These are phyloP conservation scores for Daldinia loculata DNA, from an alignment of 495 filamentous ascomycete genomes.

Conservation along the genomic window DNA sequence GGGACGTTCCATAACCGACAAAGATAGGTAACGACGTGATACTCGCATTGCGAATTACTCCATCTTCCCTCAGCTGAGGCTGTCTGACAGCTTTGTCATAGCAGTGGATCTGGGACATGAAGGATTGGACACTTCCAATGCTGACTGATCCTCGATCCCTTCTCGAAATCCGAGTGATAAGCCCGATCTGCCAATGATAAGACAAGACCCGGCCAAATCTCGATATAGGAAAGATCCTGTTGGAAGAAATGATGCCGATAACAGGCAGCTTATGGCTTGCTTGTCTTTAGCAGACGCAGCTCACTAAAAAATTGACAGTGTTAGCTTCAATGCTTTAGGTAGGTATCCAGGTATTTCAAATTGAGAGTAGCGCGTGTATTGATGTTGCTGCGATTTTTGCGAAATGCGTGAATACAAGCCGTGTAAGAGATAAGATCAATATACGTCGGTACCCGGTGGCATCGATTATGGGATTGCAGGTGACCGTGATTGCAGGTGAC, in stretches of 20 bases:
- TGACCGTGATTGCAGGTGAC: neutral
- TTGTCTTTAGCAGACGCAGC: neutral
- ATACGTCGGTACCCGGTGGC: slow-evolving; percentile 13
- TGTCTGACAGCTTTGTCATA: slow-evolving; percentile 9
- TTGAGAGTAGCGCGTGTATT: neutral
- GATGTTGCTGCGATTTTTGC: neutral
- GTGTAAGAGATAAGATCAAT: slow-evolving; percentile 4
- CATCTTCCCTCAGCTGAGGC: slow-evolving; percentile 20
- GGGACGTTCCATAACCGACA: slow-evolving; percentile 20
- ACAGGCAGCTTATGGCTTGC: slow-evolving; percentile 9
- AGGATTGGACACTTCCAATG: slow-evolving; percentile 25
- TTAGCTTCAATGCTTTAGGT: slow-evolving; percentile 18
- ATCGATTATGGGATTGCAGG: neutral
- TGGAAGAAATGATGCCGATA: slow-evolving; percentile 10
- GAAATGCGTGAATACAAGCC: neutral
- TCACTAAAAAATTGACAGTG: neutral
- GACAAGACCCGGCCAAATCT: slow-evolving; percentile 8
- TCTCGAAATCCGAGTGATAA: slow-evolving; percentile 21
- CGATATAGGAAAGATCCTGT: slow-evolving; percentile 22
- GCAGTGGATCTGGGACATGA: slow-evolving; percentile 20
- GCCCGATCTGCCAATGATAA: slow-evolving; percentile 26
- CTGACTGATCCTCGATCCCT: slow-evolving; percentile 23
- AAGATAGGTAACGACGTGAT: neutral
- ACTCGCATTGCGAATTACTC: slow-evolving; percentile 34
- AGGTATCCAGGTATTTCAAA: no score